Evolutionary conservation across 2,329 filamentous ascomycete genomes (phyloP).

Genomic region (Mycocentrospora acerina): DNA sequence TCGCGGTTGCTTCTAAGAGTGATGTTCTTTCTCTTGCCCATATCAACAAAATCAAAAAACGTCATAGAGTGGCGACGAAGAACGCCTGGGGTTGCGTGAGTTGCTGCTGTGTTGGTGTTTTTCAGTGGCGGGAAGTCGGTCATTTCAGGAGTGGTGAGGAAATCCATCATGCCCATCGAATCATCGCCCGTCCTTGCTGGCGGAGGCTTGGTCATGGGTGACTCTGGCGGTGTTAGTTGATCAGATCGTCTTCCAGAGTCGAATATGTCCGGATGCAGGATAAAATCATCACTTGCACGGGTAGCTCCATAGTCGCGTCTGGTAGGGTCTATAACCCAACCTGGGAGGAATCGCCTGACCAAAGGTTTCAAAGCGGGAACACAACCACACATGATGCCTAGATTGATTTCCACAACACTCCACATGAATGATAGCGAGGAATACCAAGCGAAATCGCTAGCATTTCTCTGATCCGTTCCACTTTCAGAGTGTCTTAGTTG

Average conservation of each 20-base stretch:
- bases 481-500: conserved; percentile 25
- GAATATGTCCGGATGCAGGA: conserved; percentile 25
- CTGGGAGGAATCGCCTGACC: conserved; percentile 63
- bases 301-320: conserved; percentile 13
- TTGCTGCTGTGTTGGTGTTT: conserved; percentile 40
- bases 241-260: conserved; percentile 23
- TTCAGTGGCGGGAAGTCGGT: conserved; percentile 36
- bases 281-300: conserved; percentile 31
- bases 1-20: conserved; percentile 64
- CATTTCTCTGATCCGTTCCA: conserved; percentile 40
- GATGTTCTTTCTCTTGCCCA: conserved; percentile 67
- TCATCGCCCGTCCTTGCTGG: conserved; percentile 22
- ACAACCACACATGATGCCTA: conserved; percentile 86
- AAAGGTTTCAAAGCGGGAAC: conserved; percentile 91
- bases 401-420: conserved; percentile 88
- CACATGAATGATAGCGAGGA: conserved; percentile 88
- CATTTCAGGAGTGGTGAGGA: conserved; percentile 54
- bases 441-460: conserved; percentile 64
- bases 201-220: conserved; percentile 27
- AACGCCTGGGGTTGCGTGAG: conserved; percentile 24
- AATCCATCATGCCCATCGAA: conserved; percentile 53
- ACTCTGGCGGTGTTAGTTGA: conserved; percentile 21
- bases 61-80: conserved; percentile 40
- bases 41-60: conserved; percentile 78
- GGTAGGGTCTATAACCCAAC: conserved; percentile 55